Percentiles rank a stretch among this genome's conserved stretches.
phyloP scores from a whole-genome alignment of 2,329 filamentous ascomycete genomes.

The Diaporthe destruens region DNA sequence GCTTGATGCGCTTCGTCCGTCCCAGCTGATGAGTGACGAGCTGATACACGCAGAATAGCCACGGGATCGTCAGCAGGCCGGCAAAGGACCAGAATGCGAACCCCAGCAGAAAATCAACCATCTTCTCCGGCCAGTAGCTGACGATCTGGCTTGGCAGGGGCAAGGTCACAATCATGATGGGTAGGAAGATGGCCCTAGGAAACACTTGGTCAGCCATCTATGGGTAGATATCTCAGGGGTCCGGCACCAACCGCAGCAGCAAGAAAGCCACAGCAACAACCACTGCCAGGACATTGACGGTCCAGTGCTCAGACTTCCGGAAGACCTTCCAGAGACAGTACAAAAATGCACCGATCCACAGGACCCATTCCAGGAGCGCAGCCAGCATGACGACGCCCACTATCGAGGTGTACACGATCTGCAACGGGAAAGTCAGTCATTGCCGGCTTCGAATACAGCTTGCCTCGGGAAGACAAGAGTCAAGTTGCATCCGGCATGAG shows the following conservation, averaged over 20 bases:
- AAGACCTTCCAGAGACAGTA: slow-evolving; percentile 93
- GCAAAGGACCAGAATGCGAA: slow-evolving; percentile 97
- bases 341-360: slow-evolving; percentile 93
- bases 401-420: slow-evolving; percentile 90
- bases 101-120: slow-evolving; percentile 86
- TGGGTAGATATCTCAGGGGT: not conserved
- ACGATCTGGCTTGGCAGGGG: slow-evolving; percentile 82
- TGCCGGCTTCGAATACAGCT: not conserved
- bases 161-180: slow-evolving; percentile 93
- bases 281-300: slow-evolving; percentile 81
- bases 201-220: not conserved
- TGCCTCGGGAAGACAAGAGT: not conserved
- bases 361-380: slow-evolving; percentile 90
- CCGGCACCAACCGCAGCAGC: slow-evolving; percentile 73
- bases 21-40: slow-evolving; percentile 90
- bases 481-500: too few species aligned
- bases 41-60: slow-evolving; percentile 93
- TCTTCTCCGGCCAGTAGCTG: slow-evolving; percentile 75
- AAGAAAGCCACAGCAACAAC: slow-evolving; percentile 81
- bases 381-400: slow-evolving; percentile 85
- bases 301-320: slow-evolving; percentile 89
- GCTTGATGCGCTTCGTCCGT: slow-evolving; percentile 83
- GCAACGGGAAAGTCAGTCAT: slow-evolving; percentile 42
- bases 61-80: slow-evolving; percentile 85
- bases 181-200: slow-evolving; percentile 82